These are phyloP conservation scores for Chalciporus sphaerocephalus DNA, from an alignment of 768 basidiomycete species.

Conservation along the genomic window DNA sequence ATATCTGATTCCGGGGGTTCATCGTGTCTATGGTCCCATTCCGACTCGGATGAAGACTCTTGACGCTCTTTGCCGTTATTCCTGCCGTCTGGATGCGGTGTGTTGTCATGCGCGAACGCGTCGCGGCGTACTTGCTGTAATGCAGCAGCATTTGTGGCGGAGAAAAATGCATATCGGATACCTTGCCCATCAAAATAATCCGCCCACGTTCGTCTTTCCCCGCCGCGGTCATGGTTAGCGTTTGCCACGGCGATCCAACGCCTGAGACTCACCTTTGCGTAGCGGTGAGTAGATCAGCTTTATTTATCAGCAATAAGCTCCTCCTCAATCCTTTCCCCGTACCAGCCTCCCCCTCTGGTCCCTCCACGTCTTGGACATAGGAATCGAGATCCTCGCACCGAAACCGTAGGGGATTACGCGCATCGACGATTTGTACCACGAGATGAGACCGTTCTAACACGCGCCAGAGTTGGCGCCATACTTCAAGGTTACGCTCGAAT, in stretches of 20 bases:
- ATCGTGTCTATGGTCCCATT: conserved; percentile 29
- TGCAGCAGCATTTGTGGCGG: conserved; percentile 83
- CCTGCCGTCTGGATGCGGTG: conserved; percentile 1
- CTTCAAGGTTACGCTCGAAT: conserved; percentile 96
- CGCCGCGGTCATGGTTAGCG: not conserved
- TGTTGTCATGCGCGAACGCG: conserved; percentile 28
- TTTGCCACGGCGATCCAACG: not conserved
- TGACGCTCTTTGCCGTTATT: conserved; percentile 9
- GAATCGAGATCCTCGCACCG: conserved; percentile 87
- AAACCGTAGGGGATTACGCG: conserved; percentile 88
- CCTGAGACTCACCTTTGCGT: conserved; percentile 72
- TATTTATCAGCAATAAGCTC: conserved; percentile 87
- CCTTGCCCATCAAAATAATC: conserved; percentile 79
- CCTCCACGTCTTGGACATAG: conserved; percentile 83
- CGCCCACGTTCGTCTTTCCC: conserved; percentile 81
- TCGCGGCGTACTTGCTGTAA: conserved; percentile 71
- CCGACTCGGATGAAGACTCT: conserved; percentile 33
- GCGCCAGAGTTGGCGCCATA: conserved; percentile 98
- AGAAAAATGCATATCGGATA: conserved; percentile 86
- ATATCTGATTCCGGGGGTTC: conserved; percentile 24
- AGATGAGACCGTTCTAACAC: conserved; percentile 94
- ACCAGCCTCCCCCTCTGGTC: conserved; percentile 74
- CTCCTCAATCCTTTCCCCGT: conserved; percentile 69
- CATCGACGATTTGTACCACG: conserved; percentile 93
- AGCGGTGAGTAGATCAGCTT: conserved; percentile 85